phyloP scores from a whole-genome alignment of 768 basidiomycete genomes.

The Cubamyces sp. region DNA sequence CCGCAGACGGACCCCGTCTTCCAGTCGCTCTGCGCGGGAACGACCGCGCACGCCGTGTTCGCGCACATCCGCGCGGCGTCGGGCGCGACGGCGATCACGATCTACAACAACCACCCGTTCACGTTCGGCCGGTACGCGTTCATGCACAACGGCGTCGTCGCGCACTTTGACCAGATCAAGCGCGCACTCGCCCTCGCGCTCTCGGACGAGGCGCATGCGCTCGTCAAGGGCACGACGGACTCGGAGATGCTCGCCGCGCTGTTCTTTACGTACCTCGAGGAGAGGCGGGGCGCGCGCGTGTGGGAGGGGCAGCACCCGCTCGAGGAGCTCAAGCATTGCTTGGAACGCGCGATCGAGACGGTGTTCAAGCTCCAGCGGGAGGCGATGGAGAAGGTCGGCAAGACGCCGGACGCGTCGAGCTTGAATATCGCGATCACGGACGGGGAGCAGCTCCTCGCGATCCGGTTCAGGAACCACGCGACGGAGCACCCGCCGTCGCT shows the following conservation, averaged over 20 bases:
- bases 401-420: constrained; percentile 30
- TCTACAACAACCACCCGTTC: constrained; percentile 35
- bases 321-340: constrained; percentile 28
- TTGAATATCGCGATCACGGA: constrained; percentile 38
- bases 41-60: constrained; percentile 32
- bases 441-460: constrained; percentile 38
- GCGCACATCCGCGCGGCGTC: constrained; percentile 39
- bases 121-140: constrained; percentile 34
- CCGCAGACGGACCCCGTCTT: constrained; percentile 34
- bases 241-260: constrained; percentile 37
- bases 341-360: constrained; percentile 33
- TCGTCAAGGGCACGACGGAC: constrained; percentile 38
- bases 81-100: constrained; percentile 30
- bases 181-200: constrained; percentile 22
- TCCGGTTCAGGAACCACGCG: constrained; percentile 37
- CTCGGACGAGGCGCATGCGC: constrained; percentile 27
- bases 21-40: constrained; percentile 33
- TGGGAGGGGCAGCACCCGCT: constrained; percentile 34
- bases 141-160: constrained; percentile 38
- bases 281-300: constrained; percentile 22
- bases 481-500: constrained; percentile 39
- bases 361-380: constrained; percentile 32
- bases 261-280: constrained; percentile 36
- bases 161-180: constrained; percentile 30
- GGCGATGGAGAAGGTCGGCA: constrained; percentile 23